Percentiles rank a stretch among this genome's conserved stretches.
Conservation (phyloP, 345 rosid genomes). For the Clausena lansium region DNA sequence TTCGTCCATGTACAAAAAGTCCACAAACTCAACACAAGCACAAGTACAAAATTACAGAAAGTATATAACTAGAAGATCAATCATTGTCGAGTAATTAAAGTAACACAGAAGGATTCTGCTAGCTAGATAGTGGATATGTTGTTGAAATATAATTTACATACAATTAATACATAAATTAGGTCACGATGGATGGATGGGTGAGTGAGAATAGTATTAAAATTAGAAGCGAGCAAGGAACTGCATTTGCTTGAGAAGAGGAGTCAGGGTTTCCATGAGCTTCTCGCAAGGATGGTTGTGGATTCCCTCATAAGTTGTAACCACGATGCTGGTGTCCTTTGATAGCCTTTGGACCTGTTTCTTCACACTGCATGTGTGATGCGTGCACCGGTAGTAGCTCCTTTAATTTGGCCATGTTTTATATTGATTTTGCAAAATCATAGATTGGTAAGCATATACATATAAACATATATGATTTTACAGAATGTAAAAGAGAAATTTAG, state of each 20-base stretch:
- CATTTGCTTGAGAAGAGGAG: constrained; percentile 88
- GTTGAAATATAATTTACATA: not conserved
- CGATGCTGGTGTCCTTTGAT: constrained; percentile 68
- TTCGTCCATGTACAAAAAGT: constrained; percentile 10
- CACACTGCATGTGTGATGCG: constrained; percentile 92
- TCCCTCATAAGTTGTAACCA: constrained; percentile 84
- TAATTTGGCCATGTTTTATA: constrained; percentile 9
- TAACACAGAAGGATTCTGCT: not conserved
- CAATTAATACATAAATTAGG: too few species aligned
- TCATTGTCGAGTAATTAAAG: not conserved
- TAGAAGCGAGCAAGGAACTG: constrained; percentile 72
- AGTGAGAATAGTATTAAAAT: not conserved
- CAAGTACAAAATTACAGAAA: not conserved
- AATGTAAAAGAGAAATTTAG: too few species aligned
- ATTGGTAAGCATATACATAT: not conserved
- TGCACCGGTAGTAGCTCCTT: constrained; percentile 89
- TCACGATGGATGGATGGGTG: not conserved
- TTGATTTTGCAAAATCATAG: not conserved
- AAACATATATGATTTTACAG: too few species aligned
- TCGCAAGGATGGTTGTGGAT: constrained; percentile 87
- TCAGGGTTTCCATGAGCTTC: constrained; percentile 87
- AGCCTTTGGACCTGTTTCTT: constrained; percentile 94
- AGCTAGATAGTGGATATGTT: not conserved
- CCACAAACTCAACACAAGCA: not conserved
- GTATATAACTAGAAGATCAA: not conserved